A percentile compares a stretch with the other conserved stretches of the same genome.
Evolutionary conservation across 2,329 filamentous ascomycete genomes (phyloP).

Genomic region (Leptographium lundbergii): DNA sequence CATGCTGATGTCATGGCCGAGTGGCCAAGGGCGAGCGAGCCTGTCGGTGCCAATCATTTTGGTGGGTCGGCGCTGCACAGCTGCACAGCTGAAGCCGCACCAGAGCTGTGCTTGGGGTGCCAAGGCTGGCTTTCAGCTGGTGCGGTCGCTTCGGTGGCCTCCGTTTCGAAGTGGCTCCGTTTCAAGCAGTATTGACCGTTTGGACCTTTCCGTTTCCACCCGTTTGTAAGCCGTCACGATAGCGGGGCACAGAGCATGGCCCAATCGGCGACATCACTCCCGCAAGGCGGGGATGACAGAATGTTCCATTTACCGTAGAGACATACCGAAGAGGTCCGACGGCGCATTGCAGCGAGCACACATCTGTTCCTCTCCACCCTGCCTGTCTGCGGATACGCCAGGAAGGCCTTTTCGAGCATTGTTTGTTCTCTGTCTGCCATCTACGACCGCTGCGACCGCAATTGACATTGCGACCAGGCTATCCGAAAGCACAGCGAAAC

Average conservation of each 20-base stretch:
- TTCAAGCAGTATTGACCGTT: not conserved
- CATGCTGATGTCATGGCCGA: not conserved
- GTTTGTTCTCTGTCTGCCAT: not conserved
- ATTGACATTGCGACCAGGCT: not conserved
- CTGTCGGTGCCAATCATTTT: not conserved
- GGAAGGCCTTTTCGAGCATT: not conserved
- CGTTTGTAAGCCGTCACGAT: not conserved
- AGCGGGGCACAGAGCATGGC: not conserved
- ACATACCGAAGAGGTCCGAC: not conserved
- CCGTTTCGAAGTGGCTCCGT: too few relatives aligned
- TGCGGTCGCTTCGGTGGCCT: not conserved
- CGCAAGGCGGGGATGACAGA: not conserved
- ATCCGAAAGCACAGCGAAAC: not conserved
- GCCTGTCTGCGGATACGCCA: not conserved
- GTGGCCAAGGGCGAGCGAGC: not conserved
- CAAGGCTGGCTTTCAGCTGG: constrained; percentile 1
- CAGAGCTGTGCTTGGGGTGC: not conserved
- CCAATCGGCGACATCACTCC: not conserved
- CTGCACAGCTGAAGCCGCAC: too few relatives aligned
- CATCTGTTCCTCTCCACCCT: not conserved
- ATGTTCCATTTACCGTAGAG: not conserved
- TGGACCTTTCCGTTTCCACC: not conserved
- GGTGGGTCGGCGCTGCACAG: too few relatives aligned
- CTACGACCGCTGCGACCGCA: not conserved
- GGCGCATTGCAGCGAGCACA: not conserved